phyloP scores from a whole-genome alignment of 768 basidiomycete genomes.

The Mrakia frigida region DNA sequence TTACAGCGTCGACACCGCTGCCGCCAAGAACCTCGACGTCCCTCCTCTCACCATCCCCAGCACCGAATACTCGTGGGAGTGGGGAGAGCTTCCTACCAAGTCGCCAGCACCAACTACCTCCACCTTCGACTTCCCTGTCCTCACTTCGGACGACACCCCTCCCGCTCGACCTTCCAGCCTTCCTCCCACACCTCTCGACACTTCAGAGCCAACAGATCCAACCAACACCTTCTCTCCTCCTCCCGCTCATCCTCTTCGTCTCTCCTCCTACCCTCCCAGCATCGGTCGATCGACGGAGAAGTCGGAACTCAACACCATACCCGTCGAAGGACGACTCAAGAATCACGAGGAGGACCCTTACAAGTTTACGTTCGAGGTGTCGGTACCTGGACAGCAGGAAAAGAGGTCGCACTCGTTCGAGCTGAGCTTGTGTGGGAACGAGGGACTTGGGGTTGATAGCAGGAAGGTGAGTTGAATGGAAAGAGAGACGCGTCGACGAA shows the following conservation, averaged over 20 bases:
- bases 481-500: not conserved
- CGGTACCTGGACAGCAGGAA: constrained; percentile 41
- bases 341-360: constrained; percentile 59
- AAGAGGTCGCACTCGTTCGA: constrained; percentile 54
- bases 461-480: not conserved
- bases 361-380: constrained; percentile 59
- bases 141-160: not conserved
- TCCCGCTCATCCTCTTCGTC: not conserved
- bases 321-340: constrained; percentile 53
- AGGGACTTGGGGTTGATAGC: constrained; percentile 37
- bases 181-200: not conserved
- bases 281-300: not conserved
- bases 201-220: not conserved
- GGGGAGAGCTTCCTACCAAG: constrained; percentile 81
- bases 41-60: constrained; percentile 1
- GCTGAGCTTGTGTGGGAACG: constrained; percentile 38
- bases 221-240: not conserved
- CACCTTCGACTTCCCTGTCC: constrained; percentile 32
- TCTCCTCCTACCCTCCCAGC: not conserved
- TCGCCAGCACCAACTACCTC: constrained; percentile 51
- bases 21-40: not conserved
- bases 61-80: constrained; percentile 82
- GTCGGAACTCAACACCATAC: not conserved
- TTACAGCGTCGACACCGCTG: not conserved
- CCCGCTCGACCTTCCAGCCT: not conserved